Percentiles rank a stretch among this genome's conserved stretches.
These are phyloP conservation scores for Typha latifolia DNA, from an alignment of 176 grass and related monocot genomes.

Conservation along the genomic window DNA sequence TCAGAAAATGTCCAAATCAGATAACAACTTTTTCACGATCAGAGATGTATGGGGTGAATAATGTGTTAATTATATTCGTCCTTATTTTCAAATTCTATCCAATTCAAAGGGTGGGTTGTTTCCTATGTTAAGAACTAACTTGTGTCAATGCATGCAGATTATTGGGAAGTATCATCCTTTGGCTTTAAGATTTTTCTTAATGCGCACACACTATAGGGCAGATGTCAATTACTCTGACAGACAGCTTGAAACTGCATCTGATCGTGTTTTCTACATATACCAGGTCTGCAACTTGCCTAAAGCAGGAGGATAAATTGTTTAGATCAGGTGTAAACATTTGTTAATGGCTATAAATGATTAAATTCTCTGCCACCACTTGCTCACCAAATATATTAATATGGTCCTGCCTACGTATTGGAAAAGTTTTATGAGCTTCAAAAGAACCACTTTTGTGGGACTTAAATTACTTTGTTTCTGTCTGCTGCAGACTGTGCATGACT, in stretches of 20 bases:
- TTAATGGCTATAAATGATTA: too few relatives aligned
- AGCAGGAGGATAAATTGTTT: not conserved
- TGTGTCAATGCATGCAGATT: slow-evolving; percentile 34
- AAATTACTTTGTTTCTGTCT: slow-evolving; percentile 10
- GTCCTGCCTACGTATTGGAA: too few relatives aligned
- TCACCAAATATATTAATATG: too few relatives aligned
- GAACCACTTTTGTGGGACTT: not conserved
- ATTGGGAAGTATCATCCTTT: slow-evolving; percentile 78
- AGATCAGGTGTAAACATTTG: too few relatives aligned
- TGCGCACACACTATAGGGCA: slow-evolving; percentile 85
- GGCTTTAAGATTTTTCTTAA: slow-evolving; percentile 88
- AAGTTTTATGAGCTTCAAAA: too few relatives aligned
- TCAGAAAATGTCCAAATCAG: slow-evolving; percentile 51
- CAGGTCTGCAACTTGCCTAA: slow-evolving; percentile 39
- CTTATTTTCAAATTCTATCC: not conserved
- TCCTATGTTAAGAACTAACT: not conserved
- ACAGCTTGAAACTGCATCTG: slow-evolving; percentile 49
- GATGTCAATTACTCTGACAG: slow-evolving; percentile 85
- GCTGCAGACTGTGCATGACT: slow-evolving; percentile 73
- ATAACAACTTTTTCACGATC: slow-evolving; percentile 75
- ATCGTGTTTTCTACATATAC: slow-evolving; percentile 83
- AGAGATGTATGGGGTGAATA: slow-evolving; percentile 51
- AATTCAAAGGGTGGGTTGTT: not conserved
- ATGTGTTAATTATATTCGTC: not conserved
- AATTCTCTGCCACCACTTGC: too few relatives aligned